phyloP scores from a whole-genome alignment of 306 rosid species.

The Glycine soja region DNA sequence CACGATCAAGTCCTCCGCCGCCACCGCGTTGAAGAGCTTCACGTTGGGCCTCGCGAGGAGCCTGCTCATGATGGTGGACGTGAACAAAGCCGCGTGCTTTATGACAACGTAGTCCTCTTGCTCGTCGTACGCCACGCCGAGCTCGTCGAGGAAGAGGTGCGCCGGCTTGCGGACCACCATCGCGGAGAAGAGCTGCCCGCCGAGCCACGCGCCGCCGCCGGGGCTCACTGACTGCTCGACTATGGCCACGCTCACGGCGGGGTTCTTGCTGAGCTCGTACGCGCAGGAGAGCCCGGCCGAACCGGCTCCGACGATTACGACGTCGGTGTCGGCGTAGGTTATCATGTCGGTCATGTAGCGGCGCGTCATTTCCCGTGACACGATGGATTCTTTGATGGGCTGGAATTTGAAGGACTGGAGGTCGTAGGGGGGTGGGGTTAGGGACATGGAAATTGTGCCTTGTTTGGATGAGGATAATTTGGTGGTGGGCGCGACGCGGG shows the following conservation, averaged over 20 bases:
- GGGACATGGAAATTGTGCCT: slow-evolving; percentile 45
- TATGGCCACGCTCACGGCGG: slow-evolving; percentile 69
- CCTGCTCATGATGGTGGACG: slow-evolving; percentile 95
- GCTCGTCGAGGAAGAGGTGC: slow-evolving; percentile 79
- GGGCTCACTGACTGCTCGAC: slow-evolving; percentile 97
- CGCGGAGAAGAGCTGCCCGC: slow-evolving; percentile 96
- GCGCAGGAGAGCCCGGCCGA: slow-evolving; percentile 97
- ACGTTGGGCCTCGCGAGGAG: slow-evolving; percentile 81
- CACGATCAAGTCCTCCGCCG: slow-evolving; percentile 85
- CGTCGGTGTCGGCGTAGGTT: slow-evolving; percentile 92
- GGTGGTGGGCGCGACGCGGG: slow-evolving; percentile 39
- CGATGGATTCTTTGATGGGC: slow-evolving; percentile 75
- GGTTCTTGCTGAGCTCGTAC: slow-evolving; percentile 91
- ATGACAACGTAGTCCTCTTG: slow-evolving; percentile 86
- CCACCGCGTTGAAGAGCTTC: slow-evolving; percentile 91
- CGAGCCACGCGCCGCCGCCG: slow-evolving; percentile 99
- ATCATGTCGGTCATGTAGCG: slow-evolving; percentile 97
- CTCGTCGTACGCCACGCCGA: slow-evolving; percentile 77
- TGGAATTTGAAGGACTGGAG: slow-evolving; percentile 52
- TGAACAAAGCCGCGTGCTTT: slow-evolving; percentile 93
- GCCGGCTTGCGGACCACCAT: slow-evolving; percentile 98
- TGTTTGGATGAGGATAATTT: slow-evolving; percentile 19
- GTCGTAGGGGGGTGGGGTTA: slow-evolving; percentile 51
- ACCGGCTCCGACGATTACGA: slow-evolving; percentile 85
- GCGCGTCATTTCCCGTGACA: slow-evolving; percentile 90